phyloP scores from a whole-genome alignment of 2,329 filamentous ascomycete genomes.

The Neofusicoccum cordaticola region DNA sequence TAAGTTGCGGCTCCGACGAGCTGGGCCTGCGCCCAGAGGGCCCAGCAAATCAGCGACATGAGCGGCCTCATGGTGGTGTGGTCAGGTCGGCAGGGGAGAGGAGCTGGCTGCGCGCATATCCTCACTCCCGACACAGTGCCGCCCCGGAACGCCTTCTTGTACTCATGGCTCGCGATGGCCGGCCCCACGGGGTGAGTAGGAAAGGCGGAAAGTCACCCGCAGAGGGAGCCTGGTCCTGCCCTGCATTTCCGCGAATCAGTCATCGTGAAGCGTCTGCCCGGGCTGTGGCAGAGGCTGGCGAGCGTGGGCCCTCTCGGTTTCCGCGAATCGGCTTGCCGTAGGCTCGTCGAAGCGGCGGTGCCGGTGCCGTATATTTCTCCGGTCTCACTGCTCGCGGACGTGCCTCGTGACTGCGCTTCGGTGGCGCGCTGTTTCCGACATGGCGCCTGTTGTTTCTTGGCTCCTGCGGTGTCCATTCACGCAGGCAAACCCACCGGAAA shows the following conservation, averaged over 20 bases:
- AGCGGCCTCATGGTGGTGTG: neutral
- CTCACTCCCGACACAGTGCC: neutral
- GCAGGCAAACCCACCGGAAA: neutral
- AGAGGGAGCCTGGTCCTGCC: neutral
- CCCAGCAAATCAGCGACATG: conserved; percentile 7
- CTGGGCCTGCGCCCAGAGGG: conserved; percentile 9
- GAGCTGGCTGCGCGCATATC: neutral
- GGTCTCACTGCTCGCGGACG: neutral
- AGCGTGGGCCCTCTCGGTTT: neutral
- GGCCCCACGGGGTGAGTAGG: neutral
- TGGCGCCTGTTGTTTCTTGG: neutral
- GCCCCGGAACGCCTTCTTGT: neutral
- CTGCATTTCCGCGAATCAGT: conserved; percentile 3
- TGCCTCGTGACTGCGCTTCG: neutral
- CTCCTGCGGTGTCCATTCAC: neutral
- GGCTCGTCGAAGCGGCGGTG: conserved; percentile 4
- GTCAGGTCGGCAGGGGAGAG: neutral
- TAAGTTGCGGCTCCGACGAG: conserved; percentile 39
- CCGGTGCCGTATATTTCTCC: conserved; percentile 6
- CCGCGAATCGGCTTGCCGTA: conserved; percentile 2
- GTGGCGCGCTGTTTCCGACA: neutral
- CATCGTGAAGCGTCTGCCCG: neutral
- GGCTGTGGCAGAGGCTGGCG: neutral
- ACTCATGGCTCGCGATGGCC: neutral
- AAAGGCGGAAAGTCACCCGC: neutral